phyloP scores from a whole-genome alignment of 371 early-diverging fungal genomes.

The Mortierella sp. region DNA sequence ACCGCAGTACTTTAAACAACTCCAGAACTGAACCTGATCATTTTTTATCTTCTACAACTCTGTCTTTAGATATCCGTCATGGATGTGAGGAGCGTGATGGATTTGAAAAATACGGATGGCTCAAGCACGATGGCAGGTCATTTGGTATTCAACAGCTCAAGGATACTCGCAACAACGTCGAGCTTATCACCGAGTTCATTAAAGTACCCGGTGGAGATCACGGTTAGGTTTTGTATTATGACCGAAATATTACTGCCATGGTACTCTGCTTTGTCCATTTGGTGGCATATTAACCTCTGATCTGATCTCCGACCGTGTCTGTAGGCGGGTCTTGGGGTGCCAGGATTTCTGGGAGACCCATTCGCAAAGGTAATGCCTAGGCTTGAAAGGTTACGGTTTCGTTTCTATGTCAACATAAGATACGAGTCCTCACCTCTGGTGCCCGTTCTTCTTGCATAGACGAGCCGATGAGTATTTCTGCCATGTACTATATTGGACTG shows the following conservation, averaged over 20 bases:
- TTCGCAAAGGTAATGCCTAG: constrained; percentile 51
- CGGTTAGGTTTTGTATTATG: constrained; percentile 54
- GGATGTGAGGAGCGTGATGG: constrained; percentile 89
- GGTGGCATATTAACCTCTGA: background rate
- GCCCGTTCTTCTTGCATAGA: constrained; percentile 7
- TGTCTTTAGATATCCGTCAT: constrained; percentile 78
- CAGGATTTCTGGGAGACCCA: constrained; percentile 78
- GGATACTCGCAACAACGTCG: constrained; percentile 78
- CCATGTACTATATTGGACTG: constrained; percentile 75
- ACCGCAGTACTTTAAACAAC: too few species aligned
- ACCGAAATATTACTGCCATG: background rate
- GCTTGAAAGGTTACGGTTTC: too few species aligned
- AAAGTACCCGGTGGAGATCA: constrained; percentile 74
- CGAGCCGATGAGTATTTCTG: constrained; percentile 55
- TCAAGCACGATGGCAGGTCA: constrained; percentile 85
- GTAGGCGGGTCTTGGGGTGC: constrained; percentile 90
- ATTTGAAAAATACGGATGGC: constrained; percentile 87
- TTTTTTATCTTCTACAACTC: background rate
- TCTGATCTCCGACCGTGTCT: background rate
- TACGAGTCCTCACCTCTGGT: too few species aligned
- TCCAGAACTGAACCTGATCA: too few species aligned
- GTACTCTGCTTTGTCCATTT: background rate
- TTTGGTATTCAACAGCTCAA: constrained; percentile 84
- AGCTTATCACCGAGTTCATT: constrained; percentile 83
- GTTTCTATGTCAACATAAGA: too few species aligned